These are phyloP conservation scores for Pythium periplocum DNA, from an alignment of 352 stramenopile genomes.

Conservation along the genomic window DNA sequence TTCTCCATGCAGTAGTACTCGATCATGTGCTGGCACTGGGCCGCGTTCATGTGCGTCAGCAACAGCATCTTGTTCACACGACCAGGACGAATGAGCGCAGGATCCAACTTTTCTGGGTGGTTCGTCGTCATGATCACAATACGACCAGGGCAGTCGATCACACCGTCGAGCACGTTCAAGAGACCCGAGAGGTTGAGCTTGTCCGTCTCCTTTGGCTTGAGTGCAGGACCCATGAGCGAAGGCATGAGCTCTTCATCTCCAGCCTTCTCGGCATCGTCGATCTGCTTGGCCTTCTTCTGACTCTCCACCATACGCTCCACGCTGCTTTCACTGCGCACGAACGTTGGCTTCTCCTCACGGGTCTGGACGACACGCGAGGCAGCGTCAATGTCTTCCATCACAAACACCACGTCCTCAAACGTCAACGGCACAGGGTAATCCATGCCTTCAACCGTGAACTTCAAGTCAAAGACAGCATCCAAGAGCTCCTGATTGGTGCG, in stretches of 20 bases:
- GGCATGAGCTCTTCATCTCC: conserved; percentile 7
- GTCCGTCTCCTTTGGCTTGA: conserved; percentile 32
- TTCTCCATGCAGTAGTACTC: conserved; percentile 56
- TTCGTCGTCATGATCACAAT: conserved; percentile 95
- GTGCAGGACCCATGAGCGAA: conserved; percentile 22
- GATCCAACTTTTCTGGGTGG: conserved; percentile 91
- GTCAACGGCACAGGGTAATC: conserved; percentile 59
- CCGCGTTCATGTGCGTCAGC: conserved; percentile 50
- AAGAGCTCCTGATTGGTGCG: conserved; percentile 80
- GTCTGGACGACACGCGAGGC: conserved; percentile 68
- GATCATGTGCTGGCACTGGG: conserved; percentile 52
- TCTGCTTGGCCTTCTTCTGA: conserved; percentile 5
- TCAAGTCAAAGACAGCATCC: conserved; percentile 77
- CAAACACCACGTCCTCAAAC: conserved; percentile 87
- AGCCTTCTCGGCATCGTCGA: background rate
- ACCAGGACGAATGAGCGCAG: conserved; percentile 85
- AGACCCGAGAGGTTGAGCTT: conserved; percentile 82
- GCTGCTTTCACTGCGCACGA: background rate
- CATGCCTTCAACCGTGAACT: conserved; percentile 50
- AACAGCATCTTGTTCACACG: conserved; percentile 87
- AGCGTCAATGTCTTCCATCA: conserved; percentile 89
- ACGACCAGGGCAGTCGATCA: conserved; percentile 83
- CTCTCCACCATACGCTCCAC: background rate
- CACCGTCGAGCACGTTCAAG: conserved; percentile 89
- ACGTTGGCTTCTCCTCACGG: conserved; percentile 9